These are phyloP conservation scores for Brettanomyces anomalus DNA, from an alignment of 805 yeast genomes.

Conservation along the genomic window DNA sequence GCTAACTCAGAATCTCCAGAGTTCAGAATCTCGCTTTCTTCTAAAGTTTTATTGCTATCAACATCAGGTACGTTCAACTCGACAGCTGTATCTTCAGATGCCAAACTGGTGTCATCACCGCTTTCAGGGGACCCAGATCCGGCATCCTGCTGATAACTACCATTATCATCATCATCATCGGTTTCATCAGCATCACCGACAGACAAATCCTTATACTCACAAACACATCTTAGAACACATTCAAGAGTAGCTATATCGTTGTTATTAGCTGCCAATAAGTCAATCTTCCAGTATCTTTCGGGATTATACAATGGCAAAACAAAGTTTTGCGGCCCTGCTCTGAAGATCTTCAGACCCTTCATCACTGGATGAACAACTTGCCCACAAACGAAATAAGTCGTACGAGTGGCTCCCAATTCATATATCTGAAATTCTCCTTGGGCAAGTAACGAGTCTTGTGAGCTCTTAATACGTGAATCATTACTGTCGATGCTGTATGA, in stretches of 20 bases:
- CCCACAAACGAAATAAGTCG: conserved; percentile 59
- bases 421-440: conserved; percentile 54
- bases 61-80: not conserved
- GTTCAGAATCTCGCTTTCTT: not conserved
- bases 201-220: conserved; percentile 10
- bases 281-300: conserved; percentile 59
- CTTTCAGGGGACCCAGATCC: too few relatives aligned
- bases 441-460: conserved; percentile 41
- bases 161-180: not conserved
- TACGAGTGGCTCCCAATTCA: conserved; percentile 42
- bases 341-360: conserved; percentile 50
- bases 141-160: not conserved
- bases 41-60: not conserved
- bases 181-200: not conserved
- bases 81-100: not conserved
- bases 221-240: conserved; percentile 9
- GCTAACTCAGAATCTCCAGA: not conserved
- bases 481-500: conserved; percentile 1
- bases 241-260: conserved; percentile 25
- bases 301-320: conserved; percentile 65
- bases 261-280: conserved; percentile 12
- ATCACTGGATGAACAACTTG: conserved; percentile 66
- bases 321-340: conserved; percentile 40
- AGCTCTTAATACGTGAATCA: not conserved
- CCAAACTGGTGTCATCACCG: not conserved